phyloP scores from a whole-genome alignment of 2,329 filamentous ascomycete genomes.

The Aspergillus pseudonomiae region DNA sequence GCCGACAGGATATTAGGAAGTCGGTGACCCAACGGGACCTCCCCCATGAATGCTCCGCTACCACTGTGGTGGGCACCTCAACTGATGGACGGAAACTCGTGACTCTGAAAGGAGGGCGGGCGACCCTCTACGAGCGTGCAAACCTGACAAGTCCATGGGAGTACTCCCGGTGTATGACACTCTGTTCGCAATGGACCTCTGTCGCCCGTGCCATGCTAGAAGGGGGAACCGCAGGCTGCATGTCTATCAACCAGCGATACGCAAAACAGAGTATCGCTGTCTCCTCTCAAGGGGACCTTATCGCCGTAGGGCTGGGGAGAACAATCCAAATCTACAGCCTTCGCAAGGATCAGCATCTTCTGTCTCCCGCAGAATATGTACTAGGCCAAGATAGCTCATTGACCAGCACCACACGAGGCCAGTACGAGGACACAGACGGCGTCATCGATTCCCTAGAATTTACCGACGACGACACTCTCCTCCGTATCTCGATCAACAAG shows the following conservation, averaged over 20 bases:
- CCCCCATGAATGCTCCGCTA: conserved; percentile 14
- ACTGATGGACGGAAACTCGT: conserved; percentile 16
- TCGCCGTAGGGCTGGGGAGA: conserved; percentile 23
- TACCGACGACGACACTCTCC: conserved; percentile 21
- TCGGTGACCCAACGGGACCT: conserved; percentile 8
- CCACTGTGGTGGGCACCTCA: conserved; percentile 14
- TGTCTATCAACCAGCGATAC: conserved; percentile 17
- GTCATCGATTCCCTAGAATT: conserved; percentile 25
- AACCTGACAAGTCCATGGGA: conserved; percentile 2
- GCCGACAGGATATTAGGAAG: conserved; percentile 15
- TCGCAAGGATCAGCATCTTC: not conserved
- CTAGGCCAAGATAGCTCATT: conserved; percentile 16
- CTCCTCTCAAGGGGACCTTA: conserved; percentile 17
- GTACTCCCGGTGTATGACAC: conserved; percentile 14
- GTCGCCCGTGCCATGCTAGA: conserved; percentile 19
- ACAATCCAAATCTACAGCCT: conserved; percentile 27
- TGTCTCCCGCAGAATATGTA: conserved; percentile 18
- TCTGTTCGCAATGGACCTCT: conserved; percentile 25
- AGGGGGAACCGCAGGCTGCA: conserved; percentile 3
- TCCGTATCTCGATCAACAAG: conserved; percentile 22
- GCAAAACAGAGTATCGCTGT: conserved; percentile 21
- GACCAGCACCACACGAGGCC: not conserved
- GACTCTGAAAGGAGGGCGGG: conserved; percentile 17
- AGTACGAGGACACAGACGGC: conserved; percentile 25
- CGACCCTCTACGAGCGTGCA: conserved; percentile 11